These are phyloP conservation scores for Pseudogymnoascus sp. DNA, from an alignment of 2,329 filamentous ascomycete genomes.

Conservation along the genomic window DNA sequence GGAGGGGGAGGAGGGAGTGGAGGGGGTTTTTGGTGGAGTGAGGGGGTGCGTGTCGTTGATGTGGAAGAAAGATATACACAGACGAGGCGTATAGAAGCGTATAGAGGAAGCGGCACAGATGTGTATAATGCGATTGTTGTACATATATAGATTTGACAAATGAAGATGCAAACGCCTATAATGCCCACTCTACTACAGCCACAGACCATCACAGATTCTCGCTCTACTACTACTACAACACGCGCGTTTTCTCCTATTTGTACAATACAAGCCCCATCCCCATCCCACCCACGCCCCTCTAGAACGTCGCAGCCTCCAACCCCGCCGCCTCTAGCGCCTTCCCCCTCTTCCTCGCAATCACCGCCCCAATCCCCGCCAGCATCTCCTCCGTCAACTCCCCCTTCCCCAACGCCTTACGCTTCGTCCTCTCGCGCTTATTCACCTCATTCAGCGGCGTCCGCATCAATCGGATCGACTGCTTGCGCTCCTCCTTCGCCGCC, in stretches of 20 bases:
- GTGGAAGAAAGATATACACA: too few species aligned
- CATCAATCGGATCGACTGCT: slow-evolving; percentile 23
- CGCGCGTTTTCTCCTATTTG: neutral
- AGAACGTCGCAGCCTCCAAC: slow-evolving; percentile 10
- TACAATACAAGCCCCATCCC: neutral
- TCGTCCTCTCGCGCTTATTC: slow-evolving; percentile 23
- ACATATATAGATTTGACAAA: slow-evolving; percentile 10
- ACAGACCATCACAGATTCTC: slow-evolving; percentile 1
- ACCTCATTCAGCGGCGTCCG: slow-evolving; percentile 27
- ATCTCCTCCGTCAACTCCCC: slow-evolving; percentile 24
- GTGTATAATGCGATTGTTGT: slow-evolving; percentile 4
- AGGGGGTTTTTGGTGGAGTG: slow-evolving; percentile 28
- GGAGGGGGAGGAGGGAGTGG: slow-evolving; percentile 23
- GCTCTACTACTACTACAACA: neutral
- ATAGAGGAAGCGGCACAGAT: neutral
- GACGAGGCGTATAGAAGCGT: too few species aligned
- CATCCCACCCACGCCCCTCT: slow-evolving; percentile 6
- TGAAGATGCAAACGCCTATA: slow-evolving; percentile 11
- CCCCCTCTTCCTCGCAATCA: slow-evolving; percentile 25
- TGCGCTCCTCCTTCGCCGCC: slow-evolving; percentile 32
- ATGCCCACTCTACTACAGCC: slow-evolving; percentile 8
- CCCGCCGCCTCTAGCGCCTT: slow-evolving; percentile 17
- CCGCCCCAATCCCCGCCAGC: slow-evolving; percentile 27
- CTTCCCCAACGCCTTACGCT: slow-evolving; percentile 25
- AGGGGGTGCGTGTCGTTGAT: neutral